Conservation (phyloP, 1,284 basidiomycete genomes). For the Ustilago tritici region DNA sequence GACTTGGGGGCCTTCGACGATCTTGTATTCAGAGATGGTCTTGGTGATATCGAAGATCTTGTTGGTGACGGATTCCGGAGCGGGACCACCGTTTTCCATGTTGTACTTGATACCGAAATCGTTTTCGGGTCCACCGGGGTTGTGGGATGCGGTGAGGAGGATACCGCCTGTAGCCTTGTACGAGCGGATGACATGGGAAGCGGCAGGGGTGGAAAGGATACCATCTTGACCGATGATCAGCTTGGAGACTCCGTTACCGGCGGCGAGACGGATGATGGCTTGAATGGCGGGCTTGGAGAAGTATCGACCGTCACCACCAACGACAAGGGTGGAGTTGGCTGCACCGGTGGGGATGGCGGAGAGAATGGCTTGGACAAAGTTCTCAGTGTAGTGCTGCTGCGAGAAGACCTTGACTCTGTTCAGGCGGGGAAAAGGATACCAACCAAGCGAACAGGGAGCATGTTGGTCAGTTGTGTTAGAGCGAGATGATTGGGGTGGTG, state of each 20-base stretch:
- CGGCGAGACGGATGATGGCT: conserved; percentile 88
- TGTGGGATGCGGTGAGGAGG: conserved; percentile 96
- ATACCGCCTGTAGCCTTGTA: conserved; percentile 98
- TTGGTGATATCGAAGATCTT: conserved; percentile 92
- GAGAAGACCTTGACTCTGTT: conserved; percentile 67
- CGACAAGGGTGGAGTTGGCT: conserved; percentile 82
- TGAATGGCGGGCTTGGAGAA: conserved; percentile 90
- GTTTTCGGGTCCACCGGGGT: conserved; percentile 94
- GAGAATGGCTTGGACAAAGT: conserved; percentile 95
- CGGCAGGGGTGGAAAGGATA: conserved; percentile 96
- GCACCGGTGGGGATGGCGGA: conserved; percentile 85
- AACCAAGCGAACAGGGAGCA: neutral
- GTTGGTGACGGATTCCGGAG: conserved; percentile 93
- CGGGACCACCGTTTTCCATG: conserved; percentile 94
- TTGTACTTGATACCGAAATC: conserved; percentile 99
- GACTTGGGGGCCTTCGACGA: conserved; percentile 82
- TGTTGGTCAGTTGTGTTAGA: neutral
- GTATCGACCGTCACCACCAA: conserved; percentile 96
- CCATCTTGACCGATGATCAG: conserved; percentile 75
- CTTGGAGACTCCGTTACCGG: conserved; percentile 77
- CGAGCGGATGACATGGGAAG: conserved; percentile 92
- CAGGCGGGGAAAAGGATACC: conserved; percentile 5
- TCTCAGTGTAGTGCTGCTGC: conserved; percentile 93
- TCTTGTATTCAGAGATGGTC: conserved; percentile 85
- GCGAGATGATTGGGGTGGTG: conserved; percentile 10